phyloP scores from a whole-genome alignment of 371 early-diverging fungal genomes.

The Parasitella parasitica region DNA sequence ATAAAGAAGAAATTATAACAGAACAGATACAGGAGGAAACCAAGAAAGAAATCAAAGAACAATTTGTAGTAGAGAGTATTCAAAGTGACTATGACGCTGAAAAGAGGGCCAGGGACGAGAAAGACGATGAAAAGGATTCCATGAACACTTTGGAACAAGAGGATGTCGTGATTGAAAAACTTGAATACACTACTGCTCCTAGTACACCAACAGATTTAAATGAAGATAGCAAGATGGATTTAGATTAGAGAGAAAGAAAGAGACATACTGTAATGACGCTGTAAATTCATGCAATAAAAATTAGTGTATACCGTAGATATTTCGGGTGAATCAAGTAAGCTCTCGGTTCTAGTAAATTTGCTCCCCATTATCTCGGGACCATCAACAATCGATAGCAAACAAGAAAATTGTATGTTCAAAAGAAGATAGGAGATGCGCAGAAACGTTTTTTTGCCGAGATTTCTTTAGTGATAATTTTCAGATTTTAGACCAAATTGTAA shows the following conservation, averaged over 20 bases:
- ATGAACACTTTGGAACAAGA: not conserved
- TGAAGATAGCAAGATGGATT: not conserved
- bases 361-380: not conserved
- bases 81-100: not conserved
- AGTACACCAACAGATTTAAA: not conserved
- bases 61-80: not conserved
- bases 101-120: not conserved
- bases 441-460: not conserved
- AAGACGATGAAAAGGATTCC: not conserved
- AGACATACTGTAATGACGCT: not conserved
- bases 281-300: not conserved
- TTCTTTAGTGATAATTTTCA: not conserved
- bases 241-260: not conserved
- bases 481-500: not conserved
- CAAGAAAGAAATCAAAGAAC: not conserved
- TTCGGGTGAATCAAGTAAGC: not conserved
- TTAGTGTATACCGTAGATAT: not conserved
- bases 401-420: not conserved
- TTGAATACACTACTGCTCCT: not conserved
- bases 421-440: not conserved
- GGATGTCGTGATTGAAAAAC: not conserved
- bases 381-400: not conserved
- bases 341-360: not conserved
- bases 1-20: not conserved
- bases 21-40: not conserved